Base-by-base conservation (phyloP, 495 filamentous ascomycete species). In the Cairneyella variabilis region DNA sequence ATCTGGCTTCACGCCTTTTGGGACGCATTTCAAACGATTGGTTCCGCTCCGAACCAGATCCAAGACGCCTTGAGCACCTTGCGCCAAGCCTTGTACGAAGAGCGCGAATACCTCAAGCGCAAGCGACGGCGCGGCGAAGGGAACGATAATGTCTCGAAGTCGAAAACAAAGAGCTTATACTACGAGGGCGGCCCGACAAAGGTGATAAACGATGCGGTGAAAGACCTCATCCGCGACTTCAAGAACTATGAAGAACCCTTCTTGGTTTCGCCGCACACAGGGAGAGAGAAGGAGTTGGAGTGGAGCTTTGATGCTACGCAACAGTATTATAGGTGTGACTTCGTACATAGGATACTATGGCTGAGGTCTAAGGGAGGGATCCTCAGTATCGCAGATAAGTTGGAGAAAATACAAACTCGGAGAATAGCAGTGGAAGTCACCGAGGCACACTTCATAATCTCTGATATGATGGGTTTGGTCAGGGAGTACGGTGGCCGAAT, bases 281-380 rank as follows among this genome's bases (percentile, higher is more conserved):
- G 57, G 5, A 55, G 34, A 14, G 57, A 60, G 47, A 60, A 55
- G 40, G 61, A 64, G 16, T 46, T 58, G 23, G 61, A 64, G 26
- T 60, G 61, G 57, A 54, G 49, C 18, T 59, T 49, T 39, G 54
- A 64, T 56, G 54, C 53, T n/a, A 59, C 58, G 20, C 50, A 61
- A 18, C 42, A 52, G 18, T 42, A 52, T 45, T 64, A 64, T 41
- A 32, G 40, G 14, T 52, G 57, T 48, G 61, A 58, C 40, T 55
- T 60, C 10, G 2, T 11, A 30, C 57, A 58, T 43, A 32, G 61
- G 17, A 17, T 57, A 3, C n/a, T 60, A 3, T 60, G 61, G 57
- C 23, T 59, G 40, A 42, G 54, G 10, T 14, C 16, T 9, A 60
- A 58, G 27, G 48, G 46, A 6, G 27, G 43, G 4, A 47, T 64